These are phyloP conservation scores for Quaeritorhiza haematococci DNA, from an alignment of 371 early-diverging fungal genomes.

Conservation along the genomic window DNA sequence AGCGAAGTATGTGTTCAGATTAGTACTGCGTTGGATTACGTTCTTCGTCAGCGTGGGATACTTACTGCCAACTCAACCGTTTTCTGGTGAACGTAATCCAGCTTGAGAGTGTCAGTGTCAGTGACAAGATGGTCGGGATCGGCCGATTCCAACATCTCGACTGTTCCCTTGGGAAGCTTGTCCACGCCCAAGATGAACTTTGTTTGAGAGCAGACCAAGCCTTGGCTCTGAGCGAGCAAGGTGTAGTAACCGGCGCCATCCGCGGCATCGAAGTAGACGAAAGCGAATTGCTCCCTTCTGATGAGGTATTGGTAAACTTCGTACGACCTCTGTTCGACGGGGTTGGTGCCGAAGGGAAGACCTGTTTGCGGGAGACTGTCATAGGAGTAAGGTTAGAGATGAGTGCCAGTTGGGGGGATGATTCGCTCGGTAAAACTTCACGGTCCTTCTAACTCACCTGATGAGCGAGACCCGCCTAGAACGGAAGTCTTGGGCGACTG, in stretches of 20 bases:
- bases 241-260: slow-evolving; percentile 25
- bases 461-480: slow-evolving; percentile 9
- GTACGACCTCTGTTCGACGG: slow-evolving; percentile 16
- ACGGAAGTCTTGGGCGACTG: slow-evolving; percentile 3
- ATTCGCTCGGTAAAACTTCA: background rate
- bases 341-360: slow-evolving; percentile 8
- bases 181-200: slow-evolving; percentile 19
- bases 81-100: slow-evolving; percentile 14
- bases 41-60: background rate
- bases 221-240: slow-evolving; percentile 21
- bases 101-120: slow-evolving; percentile 16
- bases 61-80: slow-evolving; percentile 26
- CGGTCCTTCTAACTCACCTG: slow-evolving; percentile 5
- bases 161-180: slow-evolving; percentile 3
- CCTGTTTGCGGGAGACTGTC: slow-evolving; percentile 17
- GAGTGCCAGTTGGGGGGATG: background rate
- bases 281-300: slow-evolving; percentile 2
- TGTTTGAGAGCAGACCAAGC: slow-evolving; percentile 19
- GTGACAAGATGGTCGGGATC: slow-evolving; percentile 8
- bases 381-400: background rate
- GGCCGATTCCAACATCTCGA: slow-evolving; percentile 15
- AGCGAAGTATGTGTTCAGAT: background rate
- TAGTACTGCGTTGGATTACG: background rate
- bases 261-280: slow-evolving; percentile 21
- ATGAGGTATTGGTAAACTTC: slow-evolving; percentile 18